Evolutionary conservation across 805 yeast genomes (phyloP), one percentile per base, ranked within the genome.

Genomic region (Candida odintsovae): DNA sequence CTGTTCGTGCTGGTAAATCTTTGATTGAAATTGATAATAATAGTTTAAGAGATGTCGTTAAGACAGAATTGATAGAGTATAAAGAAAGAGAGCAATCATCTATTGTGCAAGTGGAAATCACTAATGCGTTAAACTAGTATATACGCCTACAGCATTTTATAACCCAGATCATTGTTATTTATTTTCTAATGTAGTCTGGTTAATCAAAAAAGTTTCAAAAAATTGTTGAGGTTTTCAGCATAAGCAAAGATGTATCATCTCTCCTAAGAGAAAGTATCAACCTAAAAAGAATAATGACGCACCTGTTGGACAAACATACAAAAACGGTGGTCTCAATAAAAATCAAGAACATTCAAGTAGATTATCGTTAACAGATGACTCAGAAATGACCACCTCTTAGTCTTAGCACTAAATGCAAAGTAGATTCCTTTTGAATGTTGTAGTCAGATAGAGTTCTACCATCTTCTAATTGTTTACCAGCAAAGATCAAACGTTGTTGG

Each of bases 401-500:
- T 77, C 95, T 85, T 51, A 87, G 71, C 20, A 87, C 95, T 72
- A 86, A 74, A 68, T 86, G 95, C 23, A 84, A 70, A 42, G 95
- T 82, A 48, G 96, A 86, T 73, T 89, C 96, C 78, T 88, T 88
- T 73, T 88, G 96, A 69, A 88, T 88, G 81, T 88, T 88, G 84
- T 88, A 89, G 72, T 88, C 96, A 44, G 95, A 85, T 56, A 88
- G 75, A 44, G 96, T 88, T 77, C 96, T 85, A 59, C 96, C 96
- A 61, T 88, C 96, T 74, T 88, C 96, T 60, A 88, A 76, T 72
- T 88, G 96, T 77, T 88, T 88, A 78, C 96, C 96, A 61, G 96
- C 96, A 64, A 88, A 88, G 28, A 90, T 90, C 68, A 92, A 84
- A 78, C 98, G 86, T 79, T 90, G 97, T 75, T 90, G 97, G 77